Evolutionary conservation across 441 rosid genomes (phyloP).

Genomic region (Syzygium syzygioides): DNA sequence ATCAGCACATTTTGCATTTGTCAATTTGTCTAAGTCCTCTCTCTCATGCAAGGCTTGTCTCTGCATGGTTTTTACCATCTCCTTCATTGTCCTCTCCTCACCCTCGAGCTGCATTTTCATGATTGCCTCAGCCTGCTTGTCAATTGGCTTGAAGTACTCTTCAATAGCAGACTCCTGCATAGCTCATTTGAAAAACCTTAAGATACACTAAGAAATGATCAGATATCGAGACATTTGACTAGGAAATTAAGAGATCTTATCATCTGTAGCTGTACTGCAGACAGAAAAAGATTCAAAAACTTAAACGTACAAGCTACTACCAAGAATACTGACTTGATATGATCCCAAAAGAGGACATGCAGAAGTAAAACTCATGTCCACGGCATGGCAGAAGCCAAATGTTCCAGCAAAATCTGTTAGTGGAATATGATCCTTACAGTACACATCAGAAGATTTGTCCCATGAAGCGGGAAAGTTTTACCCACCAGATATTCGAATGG

Average conservation of each 20-base stretch:
- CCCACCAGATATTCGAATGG: neutral
- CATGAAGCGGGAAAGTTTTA: neutral
- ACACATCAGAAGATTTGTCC: neutral
- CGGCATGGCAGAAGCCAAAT: neutral
- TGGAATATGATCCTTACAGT: neutral
- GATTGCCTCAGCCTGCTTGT: slow-evolving; percentile 68
- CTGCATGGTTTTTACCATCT: slow-evolving; percentile 56
- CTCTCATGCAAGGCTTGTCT: slow-evolving; percentile 48
- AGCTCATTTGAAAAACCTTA: neutral
- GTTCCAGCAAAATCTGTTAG: neutral
- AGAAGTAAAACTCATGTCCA: neutral
- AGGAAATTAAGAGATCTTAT: neutral
- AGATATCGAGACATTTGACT: neutral
- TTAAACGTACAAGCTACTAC: neutral
- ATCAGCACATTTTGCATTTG: slow-evolving; percentile 18
- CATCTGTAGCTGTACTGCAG: neutral
- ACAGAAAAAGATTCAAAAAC: neutral
- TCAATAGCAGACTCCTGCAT: slow-evolving; percentile 78
- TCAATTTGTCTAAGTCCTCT: slow-evolving; percentile 41
- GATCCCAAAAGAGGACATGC: neutral
- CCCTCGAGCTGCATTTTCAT: slow-evolving; percentile 83
- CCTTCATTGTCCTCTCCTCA: slow-evolving; percentile 68
- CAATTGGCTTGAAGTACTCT: slow-evolving; percentile 72
- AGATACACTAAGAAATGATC: neutral
- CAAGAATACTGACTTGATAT: neutral